Evolutionary conservation across 305 asterid genomes (phyloP).

Genomic region (Solanum hybrid): DNA sequence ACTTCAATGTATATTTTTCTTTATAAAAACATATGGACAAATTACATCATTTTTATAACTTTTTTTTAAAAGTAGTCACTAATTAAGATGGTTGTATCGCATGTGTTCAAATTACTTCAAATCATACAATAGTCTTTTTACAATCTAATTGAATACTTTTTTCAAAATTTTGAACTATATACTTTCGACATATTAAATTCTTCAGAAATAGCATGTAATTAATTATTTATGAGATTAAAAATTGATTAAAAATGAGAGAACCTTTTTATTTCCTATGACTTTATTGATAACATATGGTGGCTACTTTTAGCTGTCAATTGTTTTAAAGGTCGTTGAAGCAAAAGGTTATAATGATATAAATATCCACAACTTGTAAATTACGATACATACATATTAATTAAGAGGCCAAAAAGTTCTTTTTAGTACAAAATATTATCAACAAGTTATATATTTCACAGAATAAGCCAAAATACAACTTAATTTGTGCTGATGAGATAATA

Average conservation of each 20-base stretch:
- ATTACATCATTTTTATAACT: not conserved
- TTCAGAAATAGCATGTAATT: not conserved
- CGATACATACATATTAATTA: not conserved
- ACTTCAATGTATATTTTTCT: not conserved
- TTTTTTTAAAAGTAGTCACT: not conserved
- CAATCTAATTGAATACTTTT: not conserved
- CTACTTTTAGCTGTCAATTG: not conserved
- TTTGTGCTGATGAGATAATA: not conserved
- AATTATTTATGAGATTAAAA: not conserved
- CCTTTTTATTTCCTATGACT: not conserved
- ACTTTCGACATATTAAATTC: not conserved
- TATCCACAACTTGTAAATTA: not conserved
- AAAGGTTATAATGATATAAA: not conserved
- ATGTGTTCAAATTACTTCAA: not conserved
- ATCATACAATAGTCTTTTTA: not conserved
- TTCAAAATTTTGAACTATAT: not conserved
- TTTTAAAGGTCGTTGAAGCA: not conserved
- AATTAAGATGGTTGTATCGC: not conserved
- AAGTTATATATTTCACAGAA: not conserved
- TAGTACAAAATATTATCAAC: not conserved
- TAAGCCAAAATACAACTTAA: not conserved
- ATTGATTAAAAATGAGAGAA: not conserved
- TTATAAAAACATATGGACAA: not conserved
- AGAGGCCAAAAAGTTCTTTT: not conserved
- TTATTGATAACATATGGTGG: not conserved